Conservation (phyloP, 176 grass and related monocot genomes). For the Oryza glaberrima region DNA sequence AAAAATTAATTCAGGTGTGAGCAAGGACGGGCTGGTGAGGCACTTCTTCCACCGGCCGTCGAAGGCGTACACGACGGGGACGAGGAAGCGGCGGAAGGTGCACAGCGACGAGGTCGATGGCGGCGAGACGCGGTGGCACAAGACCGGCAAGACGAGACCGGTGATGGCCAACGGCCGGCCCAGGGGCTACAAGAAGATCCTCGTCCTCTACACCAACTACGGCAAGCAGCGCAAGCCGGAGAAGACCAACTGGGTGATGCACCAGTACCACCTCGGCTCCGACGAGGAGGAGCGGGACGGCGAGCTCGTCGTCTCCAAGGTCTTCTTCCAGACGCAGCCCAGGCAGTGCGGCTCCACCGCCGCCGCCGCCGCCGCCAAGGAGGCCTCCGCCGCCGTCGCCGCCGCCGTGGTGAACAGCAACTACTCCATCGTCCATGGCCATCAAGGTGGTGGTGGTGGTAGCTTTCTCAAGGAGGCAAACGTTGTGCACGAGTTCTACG, state of each 20-base stretch:
- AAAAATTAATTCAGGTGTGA: slow-evolving; percentile 51
- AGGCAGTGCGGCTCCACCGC: slow-evolving; percentile 56
- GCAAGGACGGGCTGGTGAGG: slow-evolving; percentile 70
- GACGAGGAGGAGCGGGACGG: slow-evolving; percentile 91
- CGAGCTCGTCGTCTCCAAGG: slow-evolving; percentile 89
- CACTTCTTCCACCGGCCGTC: slow-evolving; percentile 97
- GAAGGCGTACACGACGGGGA: slow-evolving; percentile 87
- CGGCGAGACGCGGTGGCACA: slow-evolving; percentile 92
- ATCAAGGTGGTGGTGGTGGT: slow-evolving; percentile 27
- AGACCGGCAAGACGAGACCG: slow-evolving; percentile 87
- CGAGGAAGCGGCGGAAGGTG: slow-evolving; percentile 85
- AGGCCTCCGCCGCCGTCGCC: background rate
- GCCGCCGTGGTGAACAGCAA: background rate
- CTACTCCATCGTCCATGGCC: background rate
- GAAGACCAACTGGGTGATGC: slow-evolving; percentile 98
- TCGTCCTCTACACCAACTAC: slow-evolving; percentile 94
- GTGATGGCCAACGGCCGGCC: slow-evolving; percentile 52
- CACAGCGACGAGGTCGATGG: slow-evolving; percentile 67
- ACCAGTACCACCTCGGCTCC: slow-evolving; percentile 87
- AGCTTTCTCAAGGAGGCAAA: slow-evolving; percentile 44
- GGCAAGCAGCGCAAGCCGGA: slow-evolving; percentile 89
- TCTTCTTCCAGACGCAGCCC: slow-evolving; percentile 95
- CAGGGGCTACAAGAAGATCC: slow-evolving; percentile 84
- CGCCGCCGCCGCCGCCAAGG: slow-evolving; percentile 1
- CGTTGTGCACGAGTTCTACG: slow-evolving; percentile 47